A percentile compares a stretch with the other conserved stretches of the same genome.
These are phyloP conservation scores for Plantago rigida DNA, from an alignment of 305 asterid genomes.

Conservation along the genomic window DNA sequence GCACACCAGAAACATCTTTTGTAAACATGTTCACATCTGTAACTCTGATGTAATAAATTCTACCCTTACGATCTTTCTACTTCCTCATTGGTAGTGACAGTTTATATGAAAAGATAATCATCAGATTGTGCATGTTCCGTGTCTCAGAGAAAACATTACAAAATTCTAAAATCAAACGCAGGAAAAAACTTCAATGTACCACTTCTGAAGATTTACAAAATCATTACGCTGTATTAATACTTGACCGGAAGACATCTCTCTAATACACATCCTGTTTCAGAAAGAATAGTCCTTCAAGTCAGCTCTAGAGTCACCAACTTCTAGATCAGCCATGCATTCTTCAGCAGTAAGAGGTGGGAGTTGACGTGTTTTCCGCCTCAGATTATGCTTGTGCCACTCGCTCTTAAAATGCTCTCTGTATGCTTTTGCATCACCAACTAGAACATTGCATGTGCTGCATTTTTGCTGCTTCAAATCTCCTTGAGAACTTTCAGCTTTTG, in stretches of 20 bases:
- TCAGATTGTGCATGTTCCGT: too few species aligned
- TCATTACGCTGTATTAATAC: too few species aligned
- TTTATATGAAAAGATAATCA: too few species aligned
- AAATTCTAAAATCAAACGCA: too few species aligned
- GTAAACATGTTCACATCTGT: too few species aligned
- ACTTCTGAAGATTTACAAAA: too few species aligned
- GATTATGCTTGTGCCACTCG: constrained; percentile 75
- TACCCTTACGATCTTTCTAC: too few species aligned
- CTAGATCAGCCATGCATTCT: constrained; percentile 57
- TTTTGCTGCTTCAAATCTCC: constrained; percentile 55
- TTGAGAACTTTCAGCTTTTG: constrained; percentile 36
- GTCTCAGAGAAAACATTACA: too few species aligned
- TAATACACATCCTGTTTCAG: constrained; percentile 25
- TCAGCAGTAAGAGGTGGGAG: constrained; percentile 64
- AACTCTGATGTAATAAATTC: too few species aligned
- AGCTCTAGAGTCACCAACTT: constrained; percentile 43
- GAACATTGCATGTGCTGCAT: constrained; percentile 68
- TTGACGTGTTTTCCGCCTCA: constrained; percentile 51
- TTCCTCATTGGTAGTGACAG: too few species aligned
- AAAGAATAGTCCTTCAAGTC: constrained; percentile 68
- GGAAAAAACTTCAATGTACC: too few species aligned
- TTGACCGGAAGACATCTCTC: background rate
- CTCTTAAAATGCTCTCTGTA: constrained; percentile 76
- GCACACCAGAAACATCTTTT: too few species aligned
- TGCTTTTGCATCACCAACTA: constrained; percentile 52